phyloP scores from a whole-genome alignment of 345 rosid genomes.

The Moringa oleifera region DNA sequence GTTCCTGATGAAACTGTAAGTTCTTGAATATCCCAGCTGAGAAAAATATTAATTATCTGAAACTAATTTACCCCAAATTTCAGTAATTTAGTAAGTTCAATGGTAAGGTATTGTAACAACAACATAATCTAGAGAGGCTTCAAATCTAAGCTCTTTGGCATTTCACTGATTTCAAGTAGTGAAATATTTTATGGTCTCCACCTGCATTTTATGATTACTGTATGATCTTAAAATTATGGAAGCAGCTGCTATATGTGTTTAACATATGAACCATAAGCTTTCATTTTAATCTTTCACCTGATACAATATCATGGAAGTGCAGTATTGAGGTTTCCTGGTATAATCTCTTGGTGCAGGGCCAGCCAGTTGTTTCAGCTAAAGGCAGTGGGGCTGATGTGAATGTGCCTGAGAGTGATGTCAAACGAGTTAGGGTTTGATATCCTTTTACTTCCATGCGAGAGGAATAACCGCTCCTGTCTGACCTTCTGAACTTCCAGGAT shows the following conservation, averaged over 20 bases:
- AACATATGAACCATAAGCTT: too few species aligned
- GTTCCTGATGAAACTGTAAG: constrained; percentile 89
- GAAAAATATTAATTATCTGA: too few species aligned
- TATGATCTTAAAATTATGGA: too few species aligned
- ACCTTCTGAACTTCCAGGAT: background rate
- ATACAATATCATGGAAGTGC: too few species aligned
- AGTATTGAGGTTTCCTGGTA: too few species aligned
- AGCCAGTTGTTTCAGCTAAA: constrained; percentile 25
- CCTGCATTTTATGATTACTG: too few species aligned
- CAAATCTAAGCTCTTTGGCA: too few species aligned
- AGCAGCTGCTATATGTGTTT: too few species aligned
- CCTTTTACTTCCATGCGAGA: background rate
- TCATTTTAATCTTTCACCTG: too few species aligned
- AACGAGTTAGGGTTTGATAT: constrained; percentile 45
- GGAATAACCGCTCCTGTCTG: background rate
- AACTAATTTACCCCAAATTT: background rate
- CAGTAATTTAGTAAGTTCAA: too few species aligned
- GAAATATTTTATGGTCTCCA: too few species aligned
- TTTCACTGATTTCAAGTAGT: too few species aligned
- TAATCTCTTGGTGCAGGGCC: constrained; percentile 31
- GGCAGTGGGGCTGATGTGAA: constrained; percentile 55
- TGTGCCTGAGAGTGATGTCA: constrained; percentile 75
- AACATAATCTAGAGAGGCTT: background rate
- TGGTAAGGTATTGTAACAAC: background rate
- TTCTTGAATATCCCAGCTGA: background rate